Evolutionary conservation across 177 flowering plant species (phyloP).

Genomic region (Vitis hybrid): DNA sequence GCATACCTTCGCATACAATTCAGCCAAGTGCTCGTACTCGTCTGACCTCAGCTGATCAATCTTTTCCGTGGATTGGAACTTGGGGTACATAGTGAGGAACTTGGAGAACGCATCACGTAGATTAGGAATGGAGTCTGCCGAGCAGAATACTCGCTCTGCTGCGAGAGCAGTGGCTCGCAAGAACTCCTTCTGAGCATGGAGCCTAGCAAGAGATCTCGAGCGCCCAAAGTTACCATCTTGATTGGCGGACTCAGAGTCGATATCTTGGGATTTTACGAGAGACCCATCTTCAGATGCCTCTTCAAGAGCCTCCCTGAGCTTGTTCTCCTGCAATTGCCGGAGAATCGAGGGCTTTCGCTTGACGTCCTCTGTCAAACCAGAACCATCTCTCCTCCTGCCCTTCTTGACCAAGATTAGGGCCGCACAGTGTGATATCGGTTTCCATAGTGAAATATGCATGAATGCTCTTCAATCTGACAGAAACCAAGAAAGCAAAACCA

Average conservation of each 20-base stretch:
- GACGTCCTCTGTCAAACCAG: slow-evolving; percentile 29
- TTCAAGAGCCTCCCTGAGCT: slow-evolving; percentile 66
- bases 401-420: slow-evolving; percentile 45
- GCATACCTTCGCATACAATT: slow-evolving; percentile 53
- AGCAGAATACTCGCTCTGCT: slow-evolving; percentile 40
- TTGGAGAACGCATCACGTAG: slow-evolving; percentile 46
- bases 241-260: slow-evolving; percentile 39
- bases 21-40: slow-evolving; percentile 55
- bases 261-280: slow-evolving; percentile 49
- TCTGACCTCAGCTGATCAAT: slow-evolving; percentile 57
- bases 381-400: slow-evolving; percentile 35
- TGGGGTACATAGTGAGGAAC: slow-evolving; percentile 73
- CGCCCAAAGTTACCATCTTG: slow-evolving; percentile 44
- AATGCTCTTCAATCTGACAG: slow-evolving; percentile 11
- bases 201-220: slow-evolving; percentile 60
- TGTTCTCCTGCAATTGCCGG: slow-evolving; percentile 51
- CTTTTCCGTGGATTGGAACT: slow-evolving; percentile 56
- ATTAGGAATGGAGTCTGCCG: slow-evolving; percentile 46
- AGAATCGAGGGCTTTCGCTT: slow-evolving; percentile 37
- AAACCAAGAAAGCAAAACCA: slow-evolving; percentile 15
- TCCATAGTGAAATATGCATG: slow-evolving; percentile 73
- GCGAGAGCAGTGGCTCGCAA: slow-evolving; percentile 62
- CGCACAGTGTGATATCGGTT: slow-evolving; percentile 61
- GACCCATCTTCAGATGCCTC: slow-evolving; percentile 75
- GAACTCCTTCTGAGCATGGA: slow-evolving; percentile 59